Evolutionary conservation across 1,284 basidiomycete species (phyloP).

Genomic region (Chiua sp.): DNA sequence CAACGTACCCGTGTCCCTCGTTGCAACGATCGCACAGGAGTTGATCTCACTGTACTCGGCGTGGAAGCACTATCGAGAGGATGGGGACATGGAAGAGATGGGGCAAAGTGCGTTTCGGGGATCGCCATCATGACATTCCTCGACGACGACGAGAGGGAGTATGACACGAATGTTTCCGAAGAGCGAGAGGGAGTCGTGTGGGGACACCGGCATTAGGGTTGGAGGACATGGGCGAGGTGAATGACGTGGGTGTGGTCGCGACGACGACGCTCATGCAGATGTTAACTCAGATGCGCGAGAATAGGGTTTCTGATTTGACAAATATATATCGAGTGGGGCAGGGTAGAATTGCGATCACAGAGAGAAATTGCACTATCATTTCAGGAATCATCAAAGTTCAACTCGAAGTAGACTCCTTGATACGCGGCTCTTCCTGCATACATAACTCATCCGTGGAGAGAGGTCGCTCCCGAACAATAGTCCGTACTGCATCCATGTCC

Average conservation of each 20-base stretch:
- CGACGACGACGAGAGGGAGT: constrained; percentile 18
- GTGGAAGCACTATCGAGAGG: constrained; percentile 83
- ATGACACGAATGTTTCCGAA: constrained; percentile 26
- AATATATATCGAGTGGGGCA: constrained; percentile 45
- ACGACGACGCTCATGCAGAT: constrained; percentile 58
- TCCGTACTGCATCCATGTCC: too few species aligned
- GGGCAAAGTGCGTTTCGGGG: constrained; percentile 20
- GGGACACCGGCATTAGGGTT: constrained; percentile 26
- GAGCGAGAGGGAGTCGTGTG: constrained; percentile 27
- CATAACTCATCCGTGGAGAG: too few species aligned
- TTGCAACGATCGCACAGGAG: constrained; percentile 91
- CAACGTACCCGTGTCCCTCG: constrained; percentile 81
- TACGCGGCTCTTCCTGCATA: too few species aligned
- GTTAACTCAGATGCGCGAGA: constrained; percentile 73
- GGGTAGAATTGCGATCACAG: too few species aligned
- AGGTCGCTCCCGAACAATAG: too few species aligned
- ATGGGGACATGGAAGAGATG: constrained; percentile 43
- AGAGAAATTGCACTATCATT: too few species aligned
- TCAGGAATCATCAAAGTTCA: too few species aligned
- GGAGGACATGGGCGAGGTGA: constrained; percentile 18
- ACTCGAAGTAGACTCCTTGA: too few species aligned
- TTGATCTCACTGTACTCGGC: constrained; percentile 89
- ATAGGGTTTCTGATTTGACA: constrained; percentile 62
- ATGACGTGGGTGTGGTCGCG: constrained; percentile 46
- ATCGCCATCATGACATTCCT: constrained; percentile 19